phyloP scores from a whole-genome alignment of 768 basidiomycete genomes.

The Hortiboletus campestris region DNA sequence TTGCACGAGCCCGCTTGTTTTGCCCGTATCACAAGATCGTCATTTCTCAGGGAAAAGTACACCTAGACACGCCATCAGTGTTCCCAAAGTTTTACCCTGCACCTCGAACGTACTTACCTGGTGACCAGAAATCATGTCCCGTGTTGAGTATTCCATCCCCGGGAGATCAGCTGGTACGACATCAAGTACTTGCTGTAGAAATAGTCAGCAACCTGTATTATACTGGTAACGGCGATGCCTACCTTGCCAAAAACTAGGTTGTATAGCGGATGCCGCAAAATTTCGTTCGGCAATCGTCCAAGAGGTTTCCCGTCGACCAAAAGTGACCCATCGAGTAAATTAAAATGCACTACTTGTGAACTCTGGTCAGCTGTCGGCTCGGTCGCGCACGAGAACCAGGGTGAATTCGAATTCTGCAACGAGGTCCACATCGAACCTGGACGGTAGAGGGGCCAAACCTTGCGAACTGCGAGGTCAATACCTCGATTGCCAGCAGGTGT shows the following conservation, averaged over 20 bases:
- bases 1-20: background rate
- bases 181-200: conserved; percentile 5
- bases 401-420: conserved; percentile 3
- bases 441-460: conserved; percentile 33
- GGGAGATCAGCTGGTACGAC: conserved; percentile 19
- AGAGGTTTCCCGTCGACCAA: conserved; percentile 25
- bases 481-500: background rate
- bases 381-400: conserved; percentile 22
- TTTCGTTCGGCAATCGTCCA: conserved; percentile 36
- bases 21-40: conserved; percentile 23
- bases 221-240: background rate
- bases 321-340: conserved; percentile 35
- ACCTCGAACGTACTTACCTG: conserved; percentile 10
- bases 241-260: conserved; percentile 36
- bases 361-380: background rate
- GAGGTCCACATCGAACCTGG: conserved; percentile 26
- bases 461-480: conserved; percentile 13
- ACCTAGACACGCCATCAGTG: conserved; percentile 12
- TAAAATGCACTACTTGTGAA: conserved; percentile 36
- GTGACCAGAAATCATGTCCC: conserved; percentile 16
- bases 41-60: conserved; percentile 20
- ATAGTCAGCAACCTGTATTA: background rate
- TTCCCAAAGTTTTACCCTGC: background rate
- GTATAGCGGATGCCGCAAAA: conserved; percentile 25
- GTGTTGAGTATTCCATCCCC: conserved; percentile 25